phyloP scores from a whole-genome alignment of 148 eudicot genomes.

The Dianthus caryophyllus region DNA sequence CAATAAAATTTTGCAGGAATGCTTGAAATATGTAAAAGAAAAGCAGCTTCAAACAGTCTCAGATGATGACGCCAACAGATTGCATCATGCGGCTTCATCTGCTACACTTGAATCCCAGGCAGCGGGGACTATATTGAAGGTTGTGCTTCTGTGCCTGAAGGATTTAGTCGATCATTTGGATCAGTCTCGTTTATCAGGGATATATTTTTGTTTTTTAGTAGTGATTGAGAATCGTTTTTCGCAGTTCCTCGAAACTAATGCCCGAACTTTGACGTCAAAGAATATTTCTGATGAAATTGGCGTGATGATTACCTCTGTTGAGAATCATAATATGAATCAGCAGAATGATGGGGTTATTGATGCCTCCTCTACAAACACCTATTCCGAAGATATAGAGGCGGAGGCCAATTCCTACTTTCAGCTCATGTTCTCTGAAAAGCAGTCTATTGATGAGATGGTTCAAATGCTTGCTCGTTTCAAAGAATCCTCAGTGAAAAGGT shows the following conservation, averaged over 20 bases:
- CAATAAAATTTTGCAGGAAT: conserved; percentile 51
- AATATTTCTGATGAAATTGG: conserved; percentile 64
- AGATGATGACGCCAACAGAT: conserved; percentile 45
- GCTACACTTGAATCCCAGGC: conserved; percentile 41
- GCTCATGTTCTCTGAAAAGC: conserved; percentile 76
- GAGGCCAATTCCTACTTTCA: conserved; percentile 90
- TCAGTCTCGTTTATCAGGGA: not conserved
- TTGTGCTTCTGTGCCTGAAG: conserved; percentile 25
- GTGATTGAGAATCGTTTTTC: conserved; percentile 13
- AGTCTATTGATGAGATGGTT: conserved; percentile 70
- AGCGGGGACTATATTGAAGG: conserved; percentile 60
- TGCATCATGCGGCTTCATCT: conserved; percentile 44
- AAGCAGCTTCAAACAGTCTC: conserved; percentile 37
- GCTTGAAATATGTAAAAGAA: conserved; percentile 64
- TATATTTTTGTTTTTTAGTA: not conserved
- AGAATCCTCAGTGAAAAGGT: conserved; percentile 82
- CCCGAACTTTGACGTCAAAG: conserved; percentile 38
- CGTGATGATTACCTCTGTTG: conserved; percentile 40
- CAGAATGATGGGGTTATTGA: conserved; percentile 52
- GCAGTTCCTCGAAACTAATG: conserved; percentile 78
- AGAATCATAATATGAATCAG: conserved; percentile 39
- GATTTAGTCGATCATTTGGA: not conserved
- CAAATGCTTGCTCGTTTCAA: conserved; percentile 84
- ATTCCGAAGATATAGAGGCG: conserved; percentile 66
- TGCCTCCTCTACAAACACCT: conserved; percentile 42